phyloP scores from a whole-genome alignment of 2,329 filamentous ascomycete genomes.

The Sarocladium brachiariae region DNA sequence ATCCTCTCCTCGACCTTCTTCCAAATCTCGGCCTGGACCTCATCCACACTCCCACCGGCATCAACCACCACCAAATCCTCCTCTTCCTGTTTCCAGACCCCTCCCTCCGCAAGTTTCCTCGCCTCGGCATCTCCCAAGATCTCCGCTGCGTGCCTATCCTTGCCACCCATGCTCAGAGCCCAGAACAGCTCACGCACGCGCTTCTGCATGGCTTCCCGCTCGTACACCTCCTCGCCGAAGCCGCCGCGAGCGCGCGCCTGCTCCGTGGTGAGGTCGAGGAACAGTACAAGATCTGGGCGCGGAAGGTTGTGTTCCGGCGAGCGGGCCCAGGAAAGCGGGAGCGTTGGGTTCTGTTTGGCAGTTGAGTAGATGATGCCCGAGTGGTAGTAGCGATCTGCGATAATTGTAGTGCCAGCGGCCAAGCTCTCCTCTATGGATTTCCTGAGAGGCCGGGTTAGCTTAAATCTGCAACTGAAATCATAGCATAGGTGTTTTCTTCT shows the following conservation, averaged over 20 bases:
- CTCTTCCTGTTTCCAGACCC: slow-evolving; percentile 9
- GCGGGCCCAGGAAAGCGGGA: slow-evolving; percentile 74
- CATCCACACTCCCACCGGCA: slow-evolving; percentile 47
- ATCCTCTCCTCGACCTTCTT: slow-evolving; percentile 38
- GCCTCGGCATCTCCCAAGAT: slow-evolving; percentile 17
- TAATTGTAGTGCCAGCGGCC: slow-evolving; percentile 61
- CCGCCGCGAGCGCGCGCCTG: slow-evolving; percentile 72
- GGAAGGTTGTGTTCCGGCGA: slow-evolving; percentile 81
- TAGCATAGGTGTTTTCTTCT: too few relatives aligned
- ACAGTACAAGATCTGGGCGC: slow-evolving; percentile 78
- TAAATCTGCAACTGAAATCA: too few relatives aligned
- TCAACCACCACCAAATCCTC: slow-evolving; percentile 49
- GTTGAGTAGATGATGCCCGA: slow-evolving; percentile 90
- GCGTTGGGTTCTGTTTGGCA: slow-evolving; percentile 67
- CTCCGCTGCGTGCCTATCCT: slow-evolving; percentile 26
- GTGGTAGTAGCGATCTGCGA: slow-evolving; percentile 93
- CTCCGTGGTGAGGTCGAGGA: slow-evolving; percentile 72
- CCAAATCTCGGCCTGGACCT: slow-evolving; percentile 52
- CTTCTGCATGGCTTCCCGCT: slow-evolving; percentile 74
- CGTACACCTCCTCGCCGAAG: slow-evolving; percentile 84
- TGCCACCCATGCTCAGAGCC: slow-evolving; percentile 31
- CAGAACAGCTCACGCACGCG: slow-evolving; percentile 70
- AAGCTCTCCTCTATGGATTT: slow-evolving; percentile 49
- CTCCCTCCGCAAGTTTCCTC: slow-evolving; percentile 35
- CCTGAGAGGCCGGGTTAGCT: slow-evolving; percentile 30